Evolutionary conservation across 805 yeast species (phyloP).

Genomic region (Metschnikowia gruessii): DNA sequence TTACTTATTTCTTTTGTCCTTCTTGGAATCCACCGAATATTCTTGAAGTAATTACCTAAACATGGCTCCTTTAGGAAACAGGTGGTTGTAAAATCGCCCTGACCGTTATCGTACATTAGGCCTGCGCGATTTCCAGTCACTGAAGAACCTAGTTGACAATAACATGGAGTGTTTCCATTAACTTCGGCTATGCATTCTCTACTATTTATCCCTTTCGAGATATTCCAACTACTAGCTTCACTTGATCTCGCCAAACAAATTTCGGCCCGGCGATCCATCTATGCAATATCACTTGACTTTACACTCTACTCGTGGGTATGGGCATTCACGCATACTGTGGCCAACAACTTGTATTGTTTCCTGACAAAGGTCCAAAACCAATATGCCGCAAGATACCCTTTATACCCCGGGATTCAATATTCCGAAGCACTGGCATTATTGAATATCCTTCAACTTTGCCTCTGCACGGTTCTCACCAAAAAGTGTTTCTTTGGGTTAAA

Average conservation of each 20-base stretch:
- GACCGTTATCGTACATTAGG: not conserved
- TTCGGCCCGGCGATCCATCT: slow-evolving; percentile 1
- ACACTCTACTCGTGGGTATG: slow-evolving; percentile 13
- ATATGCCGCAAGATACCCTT: slow-evolving; percentile 15
- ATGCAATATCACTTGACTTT: slow-evolving; percentile 16
- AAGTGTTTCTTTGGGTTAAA: slow-evolving; percentile 4
- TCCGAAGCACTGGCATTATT: not conserved
- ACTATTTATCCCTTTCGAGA: slow-evolving; percentile 10
- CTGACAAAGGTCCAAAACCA: slow-evolving; percentile 10
- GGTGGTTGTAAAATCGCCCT: no score
- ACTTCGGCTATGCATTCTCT: not conserved
- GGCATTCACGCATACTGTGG: slow-evolving; percentile 9
- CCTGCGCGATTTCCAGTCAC: not conserved
- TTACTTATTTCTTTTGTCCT: no score
- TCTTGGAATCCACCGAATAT: no score
- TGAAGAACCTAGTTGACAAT: no score
- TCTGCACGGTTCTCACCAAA: not conserved
- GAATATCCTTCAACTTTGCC: not conserved
- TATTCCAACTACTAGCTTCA: slow-evolving; percentile 7
- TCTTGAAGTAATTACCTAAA: no score
- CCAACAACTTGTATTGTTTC: slow-evolving; percentile 9
- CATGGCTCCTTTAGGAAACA: no score
- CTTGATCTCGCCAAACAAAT: slow-evolving; percentile 7
- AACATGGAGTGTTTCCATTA: not conserved
- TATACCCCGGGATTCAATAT: slow-evolving; percentile 5